phyloP scores from a whole-genome alignment of 495 filamentous ascomycete species.

The Viridothelium virens region DNA sequence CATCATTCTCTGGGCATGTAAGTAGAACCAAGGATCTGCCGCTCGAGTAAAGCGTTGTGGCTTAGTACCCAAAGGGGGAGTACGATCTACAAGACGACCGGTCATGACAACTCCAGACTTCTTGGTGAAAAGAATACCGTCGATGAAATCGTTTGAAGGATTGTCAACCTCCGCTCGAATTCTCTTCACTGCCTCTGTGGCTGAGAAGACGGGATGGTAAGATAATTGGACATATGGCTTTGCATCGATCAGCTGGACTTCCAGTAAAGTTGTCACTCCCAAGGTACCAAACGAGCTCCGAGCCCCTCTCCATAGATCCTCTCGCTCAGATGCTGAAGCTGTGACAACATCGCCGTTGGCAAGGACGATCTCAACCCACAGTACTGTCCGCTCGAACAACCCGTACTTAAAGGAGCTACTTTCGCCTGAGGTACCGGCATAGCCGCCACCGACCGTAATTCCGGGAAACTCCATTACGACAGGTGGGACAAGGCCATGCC shows the following conservation, averaged over 20 bases:
- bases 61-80: no score
- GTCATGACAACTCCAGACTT: slow-evolving; percentile 47
- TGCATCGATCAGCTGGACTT: slow-evolving; percentile 47
- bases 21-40: slow-evolving; percentile 31
- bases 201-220: slow-evolving; percentile 43
- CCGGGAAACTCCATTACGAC: slow-evolving; percentile 53
- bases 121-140: slow-evolving; percentile 44
- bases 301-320: slow-evolving; percentile 49
- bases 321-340: slow-evolving; percentile 32
- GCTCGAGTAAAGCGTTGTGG: slow-evolving; percentile 21
- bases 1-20: slow-evolving; percentile 21
- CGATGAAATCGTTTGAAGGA: slow-evolving; percentile 30
- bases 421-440: slow-evolving; percentile 54
- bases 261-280: slow-evolving; percentile 49
- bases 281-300: slow-evolving; percentile 51
- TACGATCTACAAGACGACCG: slow-evolving; percentile 28
- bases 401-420: slow-evolving; percentile 51
- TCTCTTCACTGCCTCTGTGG: slow-evolving; percentile 22
- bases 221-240: slow-evolving; percentile 48
- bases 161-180: slow-evolving; percentile 37
- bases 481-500: slow-evolving; percentile 47
- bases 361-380: slow-evolving; percentile 53
- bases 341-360: slow-evolving; percentile 46
- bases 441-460: slow-evolving; percentile 58
- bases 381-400: slow-evolving; percentile 50